Percentiles rank a stretch among this genome's conserved stretches.
phyloP scores from a whole-genome alignment of 805 yeast genomes.

The Saccharomycopsis amapae region DNA sequence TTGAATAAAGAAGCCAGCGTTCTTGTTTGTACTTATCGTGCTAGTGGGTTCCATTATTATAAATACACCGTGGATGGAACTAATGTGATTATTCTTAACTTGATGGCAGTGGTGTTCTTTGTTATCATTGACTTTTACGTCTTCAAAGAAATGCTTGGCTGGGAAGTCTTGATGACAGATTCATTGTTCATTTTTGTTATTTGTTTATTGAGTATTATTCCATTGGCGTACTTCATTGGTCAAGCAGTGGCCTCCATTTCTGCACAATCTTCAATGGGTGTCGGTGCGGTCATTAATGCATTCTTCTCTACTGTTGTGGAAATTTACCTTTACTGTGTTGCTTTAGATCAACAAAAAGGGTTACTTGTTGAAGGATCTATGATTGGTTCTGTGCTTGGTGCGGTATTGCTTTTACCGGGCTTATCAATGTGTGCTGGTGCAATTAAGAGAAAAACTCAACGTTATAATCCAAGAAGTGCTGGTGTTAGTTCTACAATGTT shows the following conservation, averaged over 20 bases:
- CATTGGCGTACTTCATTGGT: constrained; percentile 94
- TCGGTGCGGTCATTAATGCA: constrained; percentile 97
- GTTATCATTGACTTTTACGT: constrained; percentile 74
- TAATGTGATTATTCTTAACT: constrained; percentile 82
- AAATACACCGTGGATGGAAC: constrained; percentile 96
- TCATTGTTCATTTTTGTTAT: constrained; percentile 63
- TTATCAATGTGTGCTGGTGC: constrained; percentile 98
- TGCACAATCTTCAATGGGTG: constrained; percentile 98
- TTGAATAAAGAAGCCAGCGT: constrained; percentile 43
- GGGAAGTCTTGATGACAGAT: constrained; percentile 43
- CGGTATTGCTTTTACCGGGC: constrained; percentile 86
- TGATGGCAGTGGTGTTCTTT: constrained; percentile 70
- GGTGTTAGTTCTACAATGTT: constrained; percentile 97
- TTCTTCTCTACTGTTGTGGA: constrained; percentile 95
- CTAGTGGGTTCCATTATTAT: constrained; percentile 88
- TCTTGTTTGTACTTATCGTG: constrained; percentile 83
- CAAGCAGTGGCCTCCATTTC: constrained; percentile 99
- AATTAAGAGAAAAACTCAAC: constrained; percentile 79
- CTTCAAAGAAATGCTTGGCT: constrained; percentile 41
- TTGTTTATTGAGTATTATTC: constrained; percentile 79
- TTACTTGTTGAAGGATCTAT: constrained; percentile 90
- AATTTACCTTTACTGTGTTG: constrained; percentile 81
- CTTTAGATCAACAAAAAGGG: constrained; percentile 78
- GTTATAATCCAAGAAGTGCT: constrained; percentile 93
- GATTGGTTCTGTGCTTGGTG: constrained; percentile 90